Base-by-base conservation (phyloP, 2,329 filamentous ascomycete species). In the Cytospora piceae region DNA sequence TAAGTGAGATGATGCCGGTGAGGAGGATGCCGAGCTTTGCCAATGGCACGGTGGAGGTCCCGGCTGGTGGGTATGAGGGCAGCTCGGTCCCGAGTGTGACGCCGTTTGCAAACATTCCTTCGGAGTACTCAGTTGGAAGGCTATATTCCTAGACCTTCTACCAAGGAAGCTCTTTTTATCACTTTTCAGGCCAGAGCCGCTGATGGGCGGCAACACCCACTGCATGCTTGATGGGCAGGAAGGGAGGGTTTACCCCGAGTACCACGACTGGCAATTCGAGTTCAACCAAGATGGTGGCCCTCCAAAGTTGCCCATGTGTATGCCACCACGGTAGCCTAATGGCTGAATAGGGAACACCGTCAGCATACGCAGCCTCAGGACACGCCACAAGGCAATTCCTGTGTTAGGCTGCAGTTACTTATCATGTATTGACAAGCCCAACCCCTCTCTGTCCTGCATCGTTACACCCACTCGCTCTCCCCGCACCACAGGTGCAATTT, bases 121-220 rank as follows among this genome's bases (percentile, higher is more conserved):
- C 63, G 4, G 78, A 67, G 29, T 87, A 87, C 76, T 80, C 83
- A 1, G 27, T 85, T 22, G 84, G 83, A 3, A 75, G 76, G 56
- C 69, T 80, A 62, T 74, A 58, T 34, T 14, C 22, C 3, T 61
- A 29, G 32, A 29, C 1, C 12, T 24, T 24, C 22, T 24, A n/a
- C 12, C 8, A 2, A 14, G n/a, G 0, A 49, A 24, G 3, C n/a
- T 49, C 9, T 22, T 6, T 8, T 24, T 3, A 8, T 24, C n/a
- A 22, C n/a, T 49, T 9, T 24, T 49, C n/a, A 49, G 9, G 17
- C n/a, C n/a, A n/a, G n/a, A n/a, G n/a, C n/a, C n/a, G n/a, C 11
- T 34, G 32, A 34, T 12, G 27, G 27, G 27, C n/a, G n/a, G n/a
- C n/a, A n/a, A n/a, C n/a, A n/a, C n/a, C n/a, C n/a, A n/a, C n/a